Conservation (phyloP, 2,329 filamentous ascomycete genomes). For the Annulohypoxylon truncatum region DNA sequence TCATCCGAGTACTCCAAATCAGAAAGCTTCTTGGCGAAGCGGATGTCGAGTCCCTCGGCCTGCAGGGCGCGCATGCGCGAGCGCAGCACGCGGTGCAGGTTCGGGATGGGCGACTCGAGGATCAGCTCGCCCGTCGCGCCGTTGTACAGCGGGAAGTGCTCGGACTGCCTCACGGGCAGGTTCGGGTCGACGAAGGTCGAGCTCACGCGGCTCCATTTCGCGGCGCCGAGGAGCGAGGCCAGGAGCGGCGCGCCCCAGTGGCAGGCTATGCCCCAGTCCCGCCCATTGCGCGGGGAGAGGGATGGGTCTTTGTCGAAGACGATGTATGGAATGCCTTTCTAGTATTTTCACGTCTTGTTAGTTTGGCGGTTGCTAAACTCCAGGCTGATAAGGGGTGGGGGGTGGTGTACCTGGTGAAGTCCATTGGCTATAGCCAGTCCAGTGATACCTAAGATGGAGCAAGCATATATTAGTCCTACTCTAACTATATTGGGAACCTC, state of each 20-base stretch:
- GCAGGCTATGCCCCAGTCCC: conserved; percentile 45
- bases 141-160: conserved; percentile 33
- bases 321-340: conserved; percentile 43
- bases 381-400: background rate
- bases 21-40: conserved; percentile 54
- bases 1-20: conserved; percentile 49
- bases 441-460: conserved; percentile 35
- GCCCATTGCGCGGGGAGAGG: conserved; percentile 29
- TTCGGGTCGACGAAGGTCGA: conserved; percentile 39
- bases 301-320: conserved; percentile 42
- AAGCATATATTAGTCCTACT: conserved; percentile 11
- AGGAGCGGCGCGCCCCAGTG: conserved; percentile 43
- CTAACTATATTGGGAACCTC: background rate
- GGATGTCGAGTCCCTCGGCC: conserved; percentile 49
- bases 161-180: conserved; percentile 15
- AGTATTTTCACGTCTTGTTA: background rate
- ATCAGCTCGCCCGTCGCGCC: conserved; percentile 42
- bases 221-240: conserved; percentile 37
- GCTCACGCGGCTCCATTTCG: conserved; percentile 39
- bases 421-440: conserved; percentile 45
- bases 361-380: background rate
- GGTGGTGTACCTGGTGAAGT: conserved; percentile 36
- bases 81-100: conserved; percentile 44
- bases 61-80: conserved; percentile 53
- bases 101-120: conserved; percentile 23